A percentile compares a stretch with the other conserved stretches of the same genome.
These are phyloP conservation scores for Aureobasidium sp. DNA, from an alignment of 2,329 filamentous ascomycete genomes.

Conservation along the genomic window DNA sequence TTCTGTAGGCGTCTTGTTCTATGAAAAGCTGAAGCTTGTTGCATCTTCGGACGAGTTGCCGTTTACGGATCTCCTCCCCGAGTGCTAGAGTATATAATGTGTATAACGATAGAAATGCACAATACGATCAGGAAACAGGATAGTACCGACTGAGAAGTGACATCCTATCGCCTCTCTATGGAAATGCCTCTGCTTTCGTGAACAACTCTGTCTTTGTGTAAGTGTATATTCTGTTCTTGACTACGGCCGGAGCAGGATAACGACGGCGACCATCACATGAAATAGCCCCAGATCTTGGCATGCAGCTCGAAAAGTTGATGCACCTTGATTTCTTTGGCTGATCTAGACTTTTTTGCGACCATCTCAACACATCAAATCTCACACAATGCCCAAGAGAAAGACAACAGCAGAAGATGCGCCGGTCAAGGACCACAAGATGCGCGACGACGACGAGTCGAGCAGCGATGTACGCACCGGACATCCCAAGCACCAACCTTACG, in stretches of 20 bases:
- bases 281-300: conserved; percentile 3
- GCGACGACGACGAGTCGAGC: conserved; percentile 30
- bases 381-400: conserved; percentile 47
- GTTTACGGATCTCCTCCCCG: not conserved
- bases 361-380: not conserved
- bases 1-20: not conserved
- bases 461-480: conserved; percentile 21
- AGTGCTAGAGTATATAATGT: too few relatives aligned
- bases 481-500: not conserved
- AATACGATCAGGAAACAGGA: too few relatives aligned
- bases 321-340: not conserved
- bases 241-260: too few relatives aligned
- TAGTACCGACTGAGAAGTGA: too few relatives aligned
- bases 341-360: not conserved
- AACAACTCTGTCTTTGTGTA: too few relatives aligned
- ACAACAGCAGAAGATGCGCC: conserved; percentile 41
- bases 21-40: not conserved
- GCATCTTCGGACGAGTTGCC: not conserved
- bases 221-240: too few relatives aligned
- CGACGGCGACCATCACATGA: not conserved
- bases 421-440: conserved; percentile 38
- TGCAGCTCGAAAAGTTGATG: conserved; percentile 1
- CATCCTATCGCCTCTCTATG: too few relatives aligned
- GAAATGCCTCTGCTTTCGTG: too few relatives aligned
- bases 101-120: too few relatives aligned